Conservation (phyloP, 2,329 filamentous ascomycete species). For the Aspergillus tubingensis region DNA sequence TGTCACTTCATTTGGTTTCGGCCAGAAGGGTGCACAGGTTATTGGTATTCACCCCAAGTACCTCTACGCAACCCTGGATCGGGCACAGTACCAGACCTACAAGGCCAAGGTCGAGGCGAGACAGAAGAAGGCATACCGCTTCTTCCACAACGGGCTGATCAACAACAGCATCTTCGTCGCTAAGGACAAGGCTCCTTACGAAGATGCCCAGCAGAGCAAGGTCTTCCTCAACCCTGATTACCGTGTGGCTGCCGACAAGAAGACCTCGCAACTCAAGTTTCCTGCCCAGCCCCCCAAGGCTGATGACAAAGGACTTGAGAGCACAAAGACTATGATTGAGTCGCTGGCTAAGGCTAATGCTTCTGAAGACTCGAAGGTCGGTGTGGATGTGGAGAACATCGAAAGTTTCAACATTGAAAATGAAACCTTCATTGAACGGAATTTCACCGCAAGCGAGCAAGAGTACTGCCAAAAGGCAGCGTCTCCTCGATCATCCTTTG, state of each 20-base stretch:
- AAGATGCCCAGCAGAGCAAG: slow-evolving; percentile 78
- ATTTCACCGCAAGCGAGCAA: slow-evolving; percentile 85
- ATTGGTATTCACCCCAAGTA: slow-evolving; percentile 98
- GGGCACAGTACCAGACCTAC: slow-evolving; percentile 79
- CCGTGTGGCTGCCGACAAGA: slow-evolving; percentile 82
- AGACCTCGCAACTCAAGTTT: slow-evolving; percentile 76
- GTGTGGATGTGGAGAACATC: slow-evolving; percentile 91
- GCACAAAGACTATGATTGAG: slow-evolving; percentile 75
- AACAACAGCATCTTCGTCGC: slow-evolving; percentile 98
- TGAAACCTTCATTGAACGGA: slow-evolving; percentile 89
- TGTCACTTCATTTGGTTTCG: slow-evolving; percentile 98
- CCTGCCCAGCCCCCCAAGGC: slow-evolving; percentile 68
- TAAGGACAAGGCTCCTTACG: slow-evolving; percentile 88
- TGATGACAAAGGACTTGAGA: slow-evolving; percentile 58
- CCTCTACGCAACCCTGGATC: slow-evolving; percentile 89
- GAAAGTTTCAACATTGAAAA: slow-evolving; percentile 88
- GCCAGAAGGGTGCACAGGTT: slow-evolving; percentile 96
- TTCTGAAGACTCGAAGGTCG: slow-evolving; percentile 72
- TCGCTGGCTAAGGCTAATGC: slow-evolving; percentile 69
- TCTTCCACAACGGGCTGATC: slow-evolving; percentile 97
- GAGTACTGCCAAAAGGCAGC: slow-evolving; percentile 80
- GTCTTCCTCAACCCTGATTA: slow-evolving; percentile 94
- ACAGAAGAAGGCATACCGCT: slow-evolving; percentile 98
- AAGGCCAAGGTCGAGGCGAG: slow-evolving; percentile 83
- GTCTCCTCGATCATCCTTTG: slow-evolving; percentile 84